Conservation (phyloP, 176 grass and related monocot genomes). For the Rhynchospora pubera region DNA sequence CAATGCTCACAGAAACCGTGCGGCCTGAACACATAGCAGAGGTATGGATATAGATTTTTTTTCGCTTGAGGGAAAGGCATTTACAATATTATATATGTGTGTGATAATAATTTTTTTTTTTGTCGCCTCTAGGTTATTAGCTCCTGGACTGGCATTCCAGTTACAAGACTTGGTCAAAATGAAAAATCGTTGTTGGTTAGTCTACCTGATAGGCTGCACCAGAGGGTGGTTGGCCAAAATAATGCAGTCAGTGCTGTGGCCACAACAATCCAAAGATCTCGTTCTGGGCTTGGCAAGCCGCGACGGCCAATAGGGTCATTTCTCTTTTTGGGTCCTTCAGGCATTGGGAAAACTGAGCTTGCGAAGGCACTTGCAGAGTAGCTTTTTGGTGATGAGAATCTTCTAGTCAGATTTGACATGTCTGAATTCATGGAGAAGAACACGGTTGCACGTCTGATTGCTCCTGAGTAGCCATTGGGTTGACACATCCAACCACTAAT, state of each 20-base stretch:
- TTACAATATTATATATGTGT: slow-evolving; percentile 9
- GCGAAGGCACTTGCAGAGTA: slow-evolving; percentile 92
- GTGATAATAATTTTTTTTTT: slow-evolving; percentile 2
- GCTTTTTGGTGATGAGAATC: slow-evolving; percentile 88
- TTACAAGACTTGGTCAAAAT: slow-evolving; percentile 76
- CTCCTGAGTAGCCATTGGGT: no score
- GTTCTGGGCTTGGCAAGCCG: slow-evolving; percentile 69
- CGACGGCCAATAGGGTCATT: slow-evolving; percentile 90
- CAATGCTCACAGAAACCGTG: slow-evolving; percentile 72
- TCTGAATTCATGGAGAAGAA: slow-evolving; percentile 97
- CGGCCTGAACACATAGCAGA: slow-evolving; percentile 71
- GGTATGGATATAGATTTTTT: slow-evolving; percentile 19
- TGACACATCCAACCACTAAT: no score
- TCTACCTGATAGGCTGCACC: slow-evolving; percentile 58
- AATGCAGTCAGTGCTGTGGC: slow-evolving; percentile 66
- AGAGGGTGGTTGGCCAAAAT: slow-evolving; percentile 47
- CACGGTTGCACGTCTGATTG: neutral
- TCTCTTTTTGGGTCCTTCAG: slow-evolving; percentile 78
- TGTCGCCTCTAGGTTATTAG: slow-evolving; percentile 41
- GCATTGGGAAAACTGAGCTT: slow-evolving; percentile 91
- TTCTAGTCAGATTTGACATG: slow-evolving; percentile 91
- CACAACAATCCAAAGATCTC: slow-evolving; percentile 64
- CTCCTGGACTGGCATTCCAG: slow-evolving; percentile 79
- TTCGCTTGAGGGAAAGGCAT: neutral
- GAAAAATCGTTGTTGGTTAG: slow-evolving; percentile 59